phyloP scores from a whole-genome alignment of 306 rosid species.

The Acacia crassicarpa region DNA sequence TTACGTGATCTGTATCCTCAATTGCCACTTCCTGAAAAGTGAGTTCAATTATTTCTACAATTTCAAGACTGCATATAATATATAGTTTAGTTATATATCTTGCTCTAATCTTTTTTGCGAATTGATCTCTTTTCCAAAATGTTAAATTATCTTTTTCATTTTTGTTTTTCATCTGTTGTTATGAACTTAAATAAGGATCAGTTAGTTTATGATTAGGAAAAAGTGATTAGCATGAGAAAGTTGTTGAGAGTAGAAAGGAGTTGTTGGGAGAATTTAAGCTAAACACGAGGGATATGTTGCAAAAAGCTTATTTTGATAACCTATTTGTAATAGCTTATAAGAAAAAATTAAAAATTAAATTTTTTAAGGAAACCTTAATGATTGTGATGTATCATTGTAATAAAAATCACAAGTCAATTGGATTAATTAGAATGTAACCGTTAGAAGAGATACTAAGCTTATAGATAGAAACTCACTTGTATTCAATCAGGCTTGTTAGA shows the following conservation, averaged over 20 bases:
- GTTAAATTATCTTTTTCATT: not conserved
- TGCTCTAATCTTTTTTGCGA: not conserved
- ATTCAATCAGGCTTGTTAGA: too few relatives aligned
- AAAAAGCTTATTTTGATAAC: too few relatives aligned
- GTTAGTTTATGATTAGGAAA: not conserved
- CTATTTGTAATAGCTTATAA: not conserved
- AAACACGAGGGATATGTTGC: not conserved
- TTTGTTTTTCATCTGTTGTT: too few relatives aligned
- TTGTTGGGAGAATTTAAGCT: not conserved
- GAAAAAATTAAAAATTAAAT: too few relatives aligned
- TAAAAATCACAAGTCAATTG: too few relatives aligned
- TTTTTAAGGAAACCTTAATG: too few relatives aligned
- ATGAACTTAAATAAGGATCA: not conserved
- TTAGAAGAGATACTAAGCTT: too few relatives aligned
- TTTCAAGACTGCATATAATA: not conserved
- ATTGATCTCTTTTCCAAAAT: not conserved
- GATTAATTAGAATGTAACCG: too few relatives aligned
- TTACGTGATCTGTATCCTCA: conserved; percentile 51
- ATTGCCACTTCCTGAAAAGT: conserved; percentile 63
- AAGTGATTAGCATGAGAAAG: not conserved
- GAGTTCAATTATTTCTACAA: conserved; percentile 19
- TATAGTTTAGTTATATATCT: not conserved
- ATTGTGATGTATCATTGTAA: too few relatives aligned
- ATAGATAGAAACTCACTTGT: too few relatives aligned
- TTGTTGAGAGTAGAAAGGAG: too few relatives aligned